A percentile compares a stretch with the other conserved stretches of the same genome.
Evolutionary conservation across 768 basidiomycete genomes (phyloP).

Genomic region (Daedaleopsis nitida): DNA sequence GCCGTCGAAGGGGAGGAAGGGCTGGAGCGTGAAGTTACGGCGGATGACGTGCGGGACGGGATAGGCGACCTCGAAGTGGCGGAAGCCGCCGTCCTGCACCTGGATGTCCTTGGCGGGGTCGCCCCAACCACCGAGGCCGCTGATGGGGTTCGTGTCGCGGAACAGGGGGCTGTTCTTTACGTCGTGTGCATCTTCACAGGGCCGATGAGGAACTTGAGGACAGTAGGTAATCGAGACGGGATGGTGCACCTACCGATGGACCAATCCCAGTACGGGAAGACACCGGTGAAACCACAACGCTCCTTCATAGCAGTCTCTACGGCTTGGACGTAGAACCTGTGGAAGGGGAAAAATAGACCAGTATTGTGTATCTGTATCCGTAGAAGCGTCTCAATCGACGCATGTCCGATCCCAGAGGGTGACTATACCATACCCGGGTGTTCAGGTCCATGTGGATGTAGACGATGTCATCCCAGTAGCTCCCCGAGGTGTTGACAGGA

Average conservation of each 20-base stretch:
- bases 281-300: conserved; percentile 27
- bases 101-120: conserved; percentile 22
- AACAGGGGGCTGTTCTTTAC: conserved; percentile 25
- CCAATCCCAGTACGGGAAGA: conserved; percentile 34
- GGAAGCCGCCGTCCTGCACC: conserved; percentile 33
- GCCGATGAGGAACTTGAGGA: background rate
- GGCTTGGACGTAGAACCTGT: conserved; percentile 27
- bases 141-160: conserved; percentile 21
- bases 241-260: conserved; percentile 19
- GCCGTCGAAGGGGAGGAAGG: conserved; percentile 23
- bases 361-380: conserved; percentile 25
- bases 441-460: conserved; percentile 33
- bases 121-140: conserved; percentile 33
- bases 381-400: background rate
- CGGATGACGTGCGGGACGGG: conserved; percentile 36
- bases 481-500: conserved; percentile 15
- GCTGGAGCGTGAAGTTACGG: conserved; percentile 36
- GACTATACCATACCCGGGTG: conserved; percentile 13
- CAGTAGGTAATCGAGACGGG: background rate
- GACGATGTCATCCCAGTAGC: conserved; percentile 23
- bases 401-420: too few relatives aligned
- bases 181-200: conserved; percentile 24
- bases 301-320: conserved; percentile 24
- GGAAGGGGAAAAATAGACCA: conserved; percentile 31
- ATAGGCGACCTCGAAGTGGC: conserved; percentile 30